Conservation (phyloP, 371 early-diverging fungal genomes). For the Cokeromyces recurvatus region DNA sequence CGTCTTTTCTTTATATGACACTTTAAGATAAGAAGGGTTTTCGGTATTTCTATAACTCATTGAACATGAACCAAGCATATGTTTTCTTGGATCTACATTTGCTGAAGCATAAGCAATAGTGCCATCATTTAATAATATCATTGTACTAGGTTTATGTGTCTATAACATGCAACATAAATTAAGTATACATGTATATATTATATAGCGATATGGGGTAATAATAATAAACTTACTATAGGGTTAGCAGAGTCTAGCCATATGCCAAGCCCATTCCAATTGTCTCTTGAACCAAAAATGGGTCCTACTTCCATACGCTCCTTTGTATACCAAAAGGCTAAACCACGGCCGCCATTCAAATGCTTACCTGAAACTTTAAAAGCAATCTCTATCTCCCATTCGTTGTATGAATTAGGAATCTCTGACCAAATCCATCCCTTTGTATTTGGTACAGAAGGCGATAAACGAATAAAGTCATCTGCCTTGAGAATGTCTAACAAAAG, state of each 20-base stretch:
- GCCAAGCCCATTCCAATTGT: slow-evolving; percentile 69
- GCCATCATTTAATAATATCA: slow-evolving; percentile 73
- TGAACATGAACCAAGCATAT: slow-evolving; percentile 61
- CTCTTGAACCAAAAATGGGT: slow-evolving; percentile 67
- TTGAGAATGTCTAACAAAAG: slow-evolving; percentile 47
- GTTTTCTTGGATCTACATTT: slow-evolving; percentile 36
- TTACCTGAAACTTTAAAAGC: slow-evolving; percentile 63
- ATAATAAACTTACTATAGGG: slow-evolving; percentile 50
- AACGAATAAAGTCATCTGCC: slow-evolving; percentile 59
- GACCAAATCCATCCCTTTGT: slow-evolving; percentile 71
- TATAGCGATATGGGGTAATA: too few relatives aligned
- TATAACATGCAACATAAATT: too few relatives aligned
- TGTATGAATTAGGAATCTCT: slow-evolving; percentile 56
- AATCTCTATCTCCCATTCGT: slow-evolving; percentile 74
- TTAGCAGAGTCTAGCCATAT: slow-evolving; percentile 69
- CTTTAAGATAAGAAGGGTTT: slow-evolving; percentile 51
- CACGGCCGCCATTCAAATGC: slow-evolving; percentile 68
- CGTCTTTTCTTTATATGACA: slow-evolving; percentile 59
- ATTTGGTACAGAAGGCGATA: slow-evolving; percentile 65
- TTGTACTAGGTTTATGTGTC: slow-evolving; percentile 57
- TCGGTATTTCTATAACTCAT: slow-evolving; percentile 71
- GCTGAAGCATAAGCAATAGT: slow-evolving; percentile 33
- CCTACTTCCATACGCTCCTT: slow-evolving; percentile 57
- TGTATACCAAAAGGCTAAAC: slow-evolving; percentile 88
- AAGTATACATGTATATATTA: background rate